Percentiles rank a stretch among this genome's conserved stretches.
phyloP scores from a whole-genome alignment of 1,284 basidiomycete species.

The Trichosporon sp. region DNA sequence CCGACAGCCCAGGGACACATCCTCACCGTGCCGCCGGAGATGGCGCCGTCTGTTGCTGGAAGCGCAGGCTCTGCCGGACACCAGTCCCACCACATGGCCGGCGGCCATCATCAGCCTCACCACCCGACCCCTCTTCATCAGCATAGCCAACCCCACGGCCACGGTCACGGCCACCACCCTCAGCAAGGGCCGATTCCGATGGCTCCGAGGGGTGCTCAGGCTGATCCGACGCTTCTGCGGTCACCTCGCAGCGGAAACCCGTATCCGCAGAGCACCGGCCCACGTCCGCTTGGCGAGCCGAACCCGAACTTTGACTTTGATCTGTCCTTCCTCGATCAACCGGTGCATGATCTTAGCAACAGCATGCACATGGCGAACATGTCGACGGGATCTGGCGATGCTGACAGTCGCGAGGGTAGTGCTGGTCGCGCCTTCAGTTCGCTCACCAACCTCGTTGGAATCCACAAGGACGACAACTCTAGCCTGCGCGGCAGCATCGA shows the following conservation, averaged over 20 bases:
- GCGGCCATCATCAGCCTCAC: constrained; percentile 3
- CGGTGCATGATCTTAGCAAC: constrained; percentile 29
- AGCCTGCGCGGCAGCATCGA: constrained; percentile 13
- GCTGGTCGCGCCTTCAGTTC: neutral
- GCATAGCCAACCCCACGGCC: neutral
- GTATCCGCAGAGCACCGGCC: constrained; percentile 32
- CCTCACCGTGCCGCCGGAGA: neutral
- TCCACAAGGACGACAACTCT: constrained; percentile 18
- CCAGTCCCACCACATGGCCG: constrained; percentile 2
- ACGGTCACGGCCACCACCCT: constrained; percentile 10
- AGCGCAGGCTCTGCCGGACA: neutral
- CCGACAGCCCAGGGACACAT: constrained; percentile 20
- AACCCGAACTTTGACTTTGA: constrained; percentile 33
- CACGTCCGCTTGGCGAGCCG: constrained; percentile 29
- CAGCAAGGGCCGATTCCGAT: constrained; percentile 2
- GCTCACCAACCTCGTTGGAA: neutral
- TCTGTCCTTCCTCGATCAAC: constrained; percentile 33
- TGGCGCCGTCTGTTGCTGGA: neutral
- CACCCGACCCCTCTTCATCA: constrained; percentile 1
- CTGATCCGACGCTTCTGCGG: neutral
- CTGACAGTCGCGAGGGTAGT: neutral
- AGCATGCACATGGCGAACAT: constrained; percentile 24
- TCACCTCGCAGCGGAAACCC: constrained; percentile 8
- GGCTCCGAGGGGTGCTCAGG: neutral
- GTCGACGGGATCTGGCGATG: neutral